Evolutionary conservation across 2,329 filamentous ascomycete species (phyloP).

Genomic region (Aspergillus pseudoterreus): DNA sequence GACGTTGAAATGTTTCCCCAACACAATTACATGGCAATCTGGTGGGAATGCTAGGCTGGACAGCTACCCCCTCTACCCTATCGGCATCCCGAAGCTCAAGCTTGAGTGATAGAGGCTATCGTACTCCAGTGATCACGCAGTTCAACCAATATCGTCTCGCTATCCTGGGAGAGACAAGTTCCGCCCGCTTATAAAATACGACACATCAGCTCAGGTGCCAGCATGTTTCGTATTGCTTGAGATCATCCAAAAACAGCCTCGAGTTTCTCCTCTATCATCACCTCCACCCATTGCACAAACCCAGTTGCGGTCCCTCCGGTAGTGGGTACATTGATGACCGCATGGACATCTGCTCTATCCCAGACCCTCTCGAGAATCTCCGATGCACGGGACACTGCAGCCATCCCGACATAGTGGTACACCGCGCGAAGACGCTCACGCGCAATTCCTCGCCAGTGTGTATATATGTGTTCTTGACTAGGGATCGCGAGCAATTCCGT

Average conservation of each 20-base stretch:
- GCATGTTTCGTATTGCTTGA: neutral
- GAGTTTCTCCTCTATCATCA: constrained; percentile 2
- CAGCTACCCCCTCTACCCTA: too few species aligned
- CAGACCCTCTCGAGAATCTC: constrained; percentile 9
- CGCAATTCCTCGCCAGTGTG: neutral
- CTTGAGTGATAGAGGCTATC: too few species aligned
- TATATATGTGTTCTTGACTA: neutral
- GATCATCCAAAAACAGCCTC: neutral
- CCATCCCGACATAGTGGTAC: neutral
- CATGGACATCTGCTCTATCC: neutral
- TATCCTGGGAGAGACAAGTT: too few species aligned
- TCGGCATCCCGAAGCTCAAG: too few species aligned
- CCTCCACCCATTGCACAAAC: constrained; percentile 1
- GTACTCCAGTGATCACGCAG: too few species aligned
- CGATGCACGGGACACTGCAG: neutral
- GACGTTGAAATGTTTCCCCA: too few species aligned
- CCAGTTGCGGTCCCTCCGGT: neutral
- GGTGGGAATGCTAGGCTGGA: too few species aligned
- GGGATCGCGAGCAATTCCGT: neutral
- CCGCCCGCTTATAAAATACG: too few species aligned
- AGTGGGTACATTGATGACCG: neutral
- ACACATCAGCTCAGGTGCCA: too few species aligned
- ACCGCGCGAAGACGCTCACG: neutral
- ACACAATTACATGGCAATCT: too few species aligned
- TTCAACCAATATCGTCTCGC: too few species aligned